Percentiles rank a stretch among this genome's conserved stretches.
Evolutionary conservation across 129 eudicot species (phyloP).

Genomic region (Escallonia rubra): DNA sequence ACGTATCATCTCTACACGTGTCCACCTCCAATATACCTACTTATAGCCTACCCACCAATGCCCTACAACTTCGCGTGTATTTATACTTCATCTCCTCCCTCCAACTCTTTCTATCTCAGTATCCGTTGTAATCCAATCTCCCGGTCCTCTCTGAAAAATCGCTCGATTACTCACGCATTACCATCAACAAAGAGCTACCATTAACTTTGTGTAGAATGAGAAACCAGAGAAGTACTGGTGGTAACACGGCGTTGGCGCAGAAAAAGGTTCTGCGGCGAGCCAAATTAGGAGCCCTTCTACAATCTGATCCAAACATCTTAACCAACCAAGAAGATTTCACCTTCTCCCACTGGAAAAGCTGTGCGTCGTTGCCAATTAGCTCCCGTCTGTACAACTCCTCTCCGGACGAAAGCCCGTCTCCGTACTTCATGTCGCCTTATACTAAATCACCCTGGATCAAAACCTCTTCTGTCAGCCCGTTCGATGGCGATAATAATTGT

Average conservation of each 20-base stretch:
- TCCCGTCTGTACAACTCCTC: conserved; percentile 16
- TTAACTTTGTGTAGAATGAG: neutral
- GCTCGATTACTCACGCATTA: neutral
- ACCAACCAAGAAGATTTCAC: conserved; percentile 10
- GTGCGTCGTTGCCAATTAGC: conserved; percentile 28
- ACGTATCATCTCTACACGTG: too few species aligned
- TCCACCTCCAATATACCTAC: too few species aligned
- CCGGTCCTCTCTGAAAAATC: neutral
- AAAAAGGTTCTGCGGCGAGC: conserved; percentile 23
- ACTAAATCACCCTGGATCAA: conserved; percentile 73
- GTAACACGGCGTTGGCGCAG: conserved; percentile 14
- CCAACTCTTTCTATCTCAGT: neutral
- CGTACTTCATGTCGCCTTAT: conserved; percentile 43
- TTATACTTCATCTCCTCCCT: too few species aligned
- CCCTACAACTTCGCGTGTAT: too few species aligned
- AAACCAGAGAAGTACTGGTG: conserved; percentile 6
- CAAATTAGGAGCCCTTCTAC: conserved; percentile 53
- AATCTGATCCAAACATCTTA: conserved; percentile 35
- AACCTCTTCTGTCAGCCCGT: neutral
- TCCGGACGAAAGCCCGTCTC: conserved; percentile 31
- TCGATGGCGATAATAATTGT: neutral
- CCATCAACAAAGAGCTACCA: neutral
- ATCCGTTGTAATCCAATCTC: neutral
- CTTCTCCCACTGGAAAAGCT: conserved; percentile 24
- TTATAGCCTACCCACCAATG: too few species aligned